Conservation (phyloP, 208 protist species). For the Eutreptiella sp. region DNA sequence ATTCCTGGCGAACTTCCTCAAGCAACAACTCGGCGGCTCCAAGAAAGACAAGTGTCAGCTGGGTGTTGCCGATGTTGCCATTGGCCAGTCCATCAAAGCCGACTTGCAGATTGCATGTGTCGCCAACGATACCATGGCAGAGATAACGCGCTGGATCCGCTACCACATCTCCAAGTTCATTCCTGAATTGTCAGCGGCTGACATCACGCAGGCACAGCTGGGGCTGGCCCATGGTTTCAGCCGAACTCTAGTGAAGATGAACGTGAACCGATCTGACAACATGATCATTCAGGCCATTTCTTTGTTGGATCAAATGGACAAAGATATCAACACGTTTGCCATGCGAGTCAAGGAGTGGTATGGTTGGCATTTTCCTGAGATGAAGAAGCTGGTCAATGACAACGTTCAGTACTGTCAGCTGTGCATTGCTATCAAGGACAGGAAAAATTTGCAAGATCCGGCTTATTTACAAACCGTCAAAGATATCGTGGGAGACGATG, state of each 20-base stretch:
- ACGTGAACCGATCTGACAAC: slow-evolving; percentile 96
- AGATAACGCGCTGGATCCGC: slow-evolving; percentile 90
- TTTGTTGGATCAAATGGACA: slow-evolving; percentile 98
- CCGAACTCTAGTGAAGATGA: slow-evolving; percentile 98
- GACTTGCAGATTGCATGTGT: slow-evolving; percentile 67
- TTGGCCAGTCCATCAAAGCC: slow-evolving; percentile 89
- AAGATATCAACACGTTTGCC: slow-evolving; percentile 98
- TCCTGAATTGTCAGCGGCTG: slow-evolving; percentile 81
- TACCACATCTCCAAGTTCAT: slow-evolving; percentile 87
- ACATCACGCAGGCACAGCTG: slow-evolving; percentile 92
- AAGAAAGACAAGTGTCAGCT: slow-evolving; percentile 71
- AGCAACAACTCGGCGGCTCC: slow-evolving; percentile 80
- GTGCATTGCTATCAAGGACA: slow-evolving; percentile 75
- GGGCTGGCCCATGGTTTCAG: slow-evolving; percentile 97
- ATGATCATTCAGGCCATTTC: slow-evolving; percentile 98
- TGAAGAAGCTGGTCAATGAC: slow-evolving; percentile 91
- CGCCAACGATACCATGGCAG: slow-evolving; percentile 71
- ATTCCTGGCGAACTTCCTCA: slow-evolving; percentile 85
- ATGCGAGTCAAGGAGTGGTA: slow-evolving; percentile 99
- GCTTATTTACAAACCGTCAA: slow-evolving; percentile 54
- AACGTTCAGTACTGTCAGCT: slow-evolving; percentile 87
- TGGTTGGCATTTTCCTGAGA: slow-evolving; percentile 99
- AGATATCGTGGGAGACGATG: slow-evolving; percentile 61
- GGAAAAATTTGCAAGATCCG: slow-evolving; percentile 58
- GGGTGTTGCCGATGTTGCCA: slow-evolving; percentile 87